A percentile compares a stretch with the other conserved stretches of the same genome.
Evolutionary conservation across 2,329 filamentous ascomycete genomes (phyloP).

Genomic region (Ophiocordyceps camponoti-rufipedis): DNA sequence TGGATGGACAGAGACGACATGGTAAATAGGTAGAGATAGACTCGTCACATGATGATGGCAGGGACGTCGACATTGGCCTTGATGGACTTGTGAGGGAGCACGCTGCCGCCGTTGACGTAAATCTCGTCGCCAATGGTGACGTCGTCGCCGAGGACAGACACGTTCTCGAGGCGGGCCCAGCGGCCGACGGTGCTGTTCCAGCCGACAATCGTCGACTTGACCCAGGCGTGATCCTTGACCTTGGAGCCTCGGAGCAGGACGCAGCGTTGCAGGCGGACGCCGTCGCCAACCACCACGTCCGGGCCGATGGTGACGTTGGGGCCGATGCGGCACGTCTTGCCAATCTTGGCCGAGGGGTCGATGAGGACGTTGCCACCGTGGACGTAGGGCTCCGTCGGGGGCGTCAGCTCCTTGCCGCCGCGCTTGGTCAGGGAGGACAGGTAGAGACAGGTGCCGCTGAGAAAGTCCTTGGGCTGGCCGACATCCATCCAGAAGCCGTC

Average conservation of each 20-base stretch:
- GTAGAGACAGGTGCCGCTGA: slow-evolving; percentile 90
- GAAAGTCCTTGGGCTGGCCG: slow-evolving; percentile 95
- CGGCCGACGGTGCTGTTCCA: slow-evolving; percentile 95
- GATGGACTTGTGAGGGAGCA: slow-evolving; percentile 96
- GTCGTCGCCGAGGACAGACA: slow-evolving; percentile 93
- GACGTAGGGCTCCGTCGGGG: slow-evolving; percentile 59
- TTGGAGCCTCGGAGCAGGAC: slow-evolving; percentile 79
- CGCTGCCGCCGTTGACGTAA: slow-evolving; percentile 91
- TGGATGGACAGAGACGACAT: too few relatives aligned
- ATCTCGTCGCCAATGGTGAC: slow-evolving; percentile 96
- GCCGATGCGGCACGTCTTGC: slow-evolving; percentile 94
- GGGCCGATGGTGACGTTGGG: slow-evolving; percentile 95
- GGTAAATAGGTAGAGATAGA: too few relatives aligned
- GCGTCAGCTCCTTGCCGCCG: slow-evolving; percentile 65
- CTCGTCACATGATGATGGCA: slow-evolving; percentile 45
- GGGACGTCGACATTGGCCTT: slow-evolving; percentile 87
- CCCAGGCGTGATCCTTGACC: slow-evolving; percentile 97
- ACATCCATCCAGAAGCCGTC: slow-evolving; percentile 99
- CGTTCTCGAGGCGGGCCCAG: slow-evolving; percentile 94
- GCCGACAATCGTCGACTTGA: slow-evolving; percentile 96
- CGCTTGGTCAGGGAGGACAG: slow-evolving; percentile 85
- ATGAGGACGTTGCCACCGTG: slow-evolving; percentile 92
- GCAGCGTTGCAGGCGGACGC: slow-evolving; percentile 82
- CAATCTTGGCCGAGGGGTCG: slow-evolving; percentile 85
- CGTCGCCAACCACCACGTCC: slow-evolving; percentile 80